Conservation (phyloP, 1,284 basidiomycete species). For the Rhodotorula sp. region DNA sequence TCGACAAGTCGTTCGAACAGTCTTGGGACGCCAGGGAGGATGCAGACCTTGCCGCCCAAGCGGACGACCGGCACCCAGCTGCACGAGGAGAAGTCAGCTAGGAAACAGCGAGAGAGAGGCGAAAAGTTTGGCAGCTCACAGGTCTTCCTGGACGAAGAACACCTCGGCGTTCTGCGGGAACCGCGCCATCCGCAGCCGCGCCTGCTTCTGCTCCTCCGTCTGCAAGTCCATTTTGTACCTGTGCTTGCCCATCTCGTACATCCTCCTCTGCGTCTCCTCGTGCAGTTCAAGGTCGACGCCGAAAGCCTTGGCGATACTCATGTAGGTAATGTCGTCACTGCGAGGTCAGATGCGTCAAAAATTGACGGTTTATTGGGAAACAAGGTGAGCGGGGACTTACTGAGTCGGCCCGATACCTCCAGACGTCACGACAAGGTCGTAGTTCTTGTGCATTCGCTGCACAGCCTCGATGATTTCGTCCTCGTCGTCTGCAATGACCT, state of each 20-base stretch:
- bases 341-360: not conserved
- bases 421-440: slow-evolving; percentile 83
- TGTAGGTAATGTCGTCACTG: slow-evolving; percentile 35
- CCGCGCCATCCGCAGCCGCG: slow-evolving; percentile 42
- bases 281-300: slow-evolving; percentile 63
- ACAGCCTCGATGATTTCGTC: slow-evolving; percentile 85
- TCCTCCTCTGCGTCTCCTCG: slow-evolving; percentile 72
- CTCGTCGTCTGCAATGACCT: slow-evolving; percentile 88
- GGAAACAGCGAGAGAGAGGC: not conserved
- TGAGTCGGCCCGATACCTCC: slow-evolving; percentile 82
- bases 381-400: slow-evolving; percentile 26
- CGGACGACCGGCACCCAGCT: slow-evolving; percentile 53
- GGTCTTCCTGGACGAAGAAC: slow-evolving; percentile 41
- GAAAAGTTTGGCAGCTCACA: slow-evolving; percentile 11
- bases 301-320: slow-evolving; percentile 74
- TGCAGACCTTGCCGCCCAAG: slow-evolving; percentile 49
- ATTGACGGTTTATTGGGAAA: not conserved
- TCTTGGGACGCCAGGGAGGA: slow-evolving; percentile 50
- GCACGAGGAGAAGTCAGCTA: not conserved
- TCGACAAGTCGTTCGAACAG: slow-evolving; percentile 44
- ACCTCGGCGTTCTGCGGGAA: slow-evolving; percentile 43
- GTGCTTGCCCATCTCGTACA: slow-evolving; percentile 63
- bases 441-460: slow-evolving; percentile 70
- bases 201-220: slow-evolving; percentile 40
- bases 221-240: slow-evolving; percentile 31